Percentiles rank a stretch among this genome's conserved stretches.
phyloP scores from a whole-genome alignment of 108 stramenopile species.

The Cylindrotheca closterium region DNA sequence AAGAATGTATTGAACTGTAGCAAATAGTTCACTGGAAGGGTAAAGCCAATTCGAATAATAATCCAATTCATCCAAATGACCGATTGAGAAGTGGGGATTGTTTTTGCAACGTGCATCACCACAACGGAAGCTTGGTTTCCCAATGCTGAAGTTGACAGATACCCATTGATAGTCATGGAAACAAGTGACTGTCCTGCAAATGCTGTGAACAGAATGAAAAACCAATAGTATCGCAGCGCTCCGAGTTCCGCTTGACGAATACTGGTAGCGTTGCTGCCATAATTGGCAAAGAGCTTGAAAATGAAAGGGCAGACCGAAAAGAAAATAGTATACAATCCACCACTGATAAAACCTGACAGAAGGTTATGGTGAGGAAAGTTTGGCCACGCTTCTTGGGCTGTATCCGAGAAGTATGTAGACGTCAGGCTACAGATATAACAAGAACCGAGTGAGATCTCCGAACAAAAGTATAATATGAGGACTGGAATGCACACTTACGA shows the following conservation, averaged over 20 bases:
- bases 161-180: conserved; percentile 35
- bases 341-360: conserved; percentile 18
- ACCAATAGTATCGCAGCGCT: conserved; percentile 82
- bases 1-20: conserved; percentile 74
- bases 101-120: conserved; percentile 6
- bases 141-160: not conserved
- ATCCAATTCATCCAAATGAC: conserved; percentile 65
- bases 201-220: conserved; percentile 75
- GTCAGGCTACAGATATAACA: not conserved
- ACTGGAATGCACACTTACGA: conserved; percentile 29
- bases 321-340: conserved; percentile 28
- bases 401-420: not conserved
- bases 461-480: conserved; percentile 1
- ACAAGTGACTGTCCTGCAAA: conserved; percentile 68
- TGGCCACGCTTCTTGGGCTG: not conserved
- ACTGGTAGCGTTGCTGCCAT: conserved; percentile 65
- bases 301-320: conserved; percentile 68
- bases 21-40: conserved; percentile 70
- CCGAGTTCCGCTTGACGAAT: conserved; percentile 59
- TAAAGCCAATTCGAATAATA: conserved; percentile 54
- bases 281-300: conserved; percentile 86
- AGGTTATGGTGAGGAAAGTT: not conserved
- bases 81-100: conserved; percentile 20
- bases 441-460: no score
- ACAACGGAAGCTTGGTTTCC: conserved; percentile 6